Percentiles rank a stretch among this genome's conserved stretches.
Conservation (phyloP, 208 protist genomes). For the Crithidia sp. region DNA sequence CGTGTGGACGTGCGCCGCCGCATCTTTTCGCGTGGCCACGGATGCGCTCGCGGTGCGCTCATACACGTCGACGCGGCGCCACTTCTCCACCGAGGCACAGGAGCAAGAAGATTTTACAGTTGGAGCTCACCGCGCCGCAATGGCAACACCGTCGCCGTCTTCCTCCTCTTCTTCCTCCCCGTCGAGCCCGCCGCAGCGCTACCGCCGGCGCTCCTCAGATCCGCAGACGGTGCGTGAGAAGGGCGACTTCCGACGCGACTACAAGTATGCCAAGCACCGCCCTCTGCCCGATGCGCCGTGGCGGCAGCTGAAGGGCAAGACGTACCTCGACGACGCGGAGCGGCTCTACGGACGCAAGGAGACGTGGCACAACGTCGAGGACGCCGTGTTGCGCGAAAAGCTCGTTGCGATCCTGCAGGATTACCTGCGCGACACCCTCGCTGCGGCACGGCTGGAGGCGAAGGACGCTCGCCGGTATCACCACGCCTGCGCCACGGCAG, state of each 20-base stretch:
- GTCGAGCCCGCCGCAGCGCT: constrained; percentile 24
- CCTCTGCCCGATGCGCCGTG: constrained; percentile 81
- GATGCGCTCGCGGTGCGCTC: not conserved
- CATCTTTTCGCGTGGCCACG: not conserved
- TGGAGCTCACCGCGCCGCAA: not conserved
- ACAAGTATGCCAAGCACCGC: constrained; percentile 69
- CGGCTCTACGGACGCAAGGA: constrained; percentile 89
- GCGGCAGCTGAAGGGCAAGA: constrained; percentile 66
- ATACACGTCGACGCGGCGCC: constrained; percentile 1
- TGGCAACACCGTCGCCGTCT: not conserved
- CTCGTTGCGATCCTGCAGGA: constrained; percentile 79
- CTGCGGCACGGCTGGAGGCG: constrained; percentile 62
- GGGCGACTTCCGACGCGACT: constrained; percentile 79
- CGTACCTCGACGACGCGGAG: constrained; percentile 91
- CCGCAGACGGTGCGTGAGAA: constrained; percentile 75
- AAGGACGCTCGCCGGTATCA: constrained; percentile 72
- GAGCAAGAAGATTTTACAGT: not conserved
- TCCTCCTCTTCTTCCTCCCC: not conserved
- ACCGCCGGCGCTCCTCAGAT: constrained; percentile 73
- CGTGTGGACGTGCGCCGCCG: constrained; percentile 2
- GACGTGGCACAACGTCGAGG: constrained; percentile 67
- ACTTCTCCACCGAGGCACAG: not conserved
- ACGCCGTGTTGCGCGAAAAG: constrained; percentile 73
- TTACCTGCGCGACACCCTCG: constrained; percentile 78
- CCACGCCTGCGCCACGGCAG: constrained; percentile 53